Evolutionary conservation across 2,329 filamentous ascomycete species (phyloP).

Genomic region (Fusarium fujikuroi): DNA sequence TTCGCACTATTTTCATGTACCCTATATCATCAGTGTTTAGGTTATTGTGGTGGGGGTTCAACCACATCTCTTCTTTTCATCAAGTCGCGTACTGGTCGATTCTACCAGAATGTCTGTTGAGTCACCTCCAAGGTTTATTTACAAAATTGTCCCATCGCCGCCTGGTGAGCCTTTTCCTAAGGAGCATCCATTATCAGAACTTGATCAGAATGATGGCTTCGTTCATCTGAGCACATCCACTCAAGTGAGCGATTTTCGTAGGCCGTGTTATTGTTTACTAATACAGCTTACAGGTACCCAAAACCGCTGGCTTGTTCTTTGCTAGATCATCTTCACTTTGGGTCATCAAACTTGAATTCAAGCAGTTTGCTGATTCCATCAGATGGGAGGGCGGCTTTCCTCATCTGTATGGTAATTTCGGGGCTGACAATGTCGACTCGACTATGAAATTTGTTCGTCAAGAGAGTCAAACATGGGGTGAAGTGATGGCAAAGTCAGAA

Average conservation of each 20-base stretch:
- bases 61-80: neutral
- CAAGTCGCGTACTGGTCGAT: neutral
- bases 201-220: slow-evolving; percentile 70
- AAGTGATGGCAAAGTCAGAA: slow-evolving; percentile 52
- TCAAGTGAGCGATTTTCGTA: slow-evolving; percentile 55
- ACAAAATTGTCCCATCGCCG: slow-evolving; percentile 68
- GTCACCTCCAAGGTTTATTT: slow-evolving; percentile 59
- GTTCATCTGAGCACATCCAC: slow-evolving; percentile 68
- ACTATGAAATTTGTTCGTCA: slow-evolving; percentile 58
- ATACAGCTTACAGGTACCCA: slow-evolving; percentile 52
- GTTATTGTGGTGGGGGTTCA: slow-evolving; percentile 1
- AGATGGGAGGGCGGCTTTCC: slow-evolving; percentile 70
- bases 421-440: slow-evolving; percentile 61
- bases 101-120: slow-evolving; percentile 44
- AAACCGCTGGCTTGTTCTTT: slow-evolving; percentile 60
- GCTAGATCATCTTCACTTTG: slow-evolving; percentile 53
- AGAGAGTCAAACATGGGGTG: slow-evolving; percentile 60
- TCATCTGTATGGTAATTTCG: slow-evolving; percentile 69
- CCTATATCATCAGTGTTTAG: slow-evolving; percentile 13
- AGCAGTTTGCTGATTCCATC: slow-evolving; percentile 54
- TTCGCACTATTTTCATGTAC: slow-evolving; percentile 14
- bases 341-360: slow-evolving; percentile 65
- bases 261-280: neutral
- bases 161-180: slow-evolving; percentile 65
- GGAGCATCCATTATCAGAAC: slow-evolving; percentile 66